These are phyloP conservation scores for Hypomontagnella monticulosa DNA, from an alignment of 495 filamentous ascomycete species.

Conservation along the genomic window DNA sequence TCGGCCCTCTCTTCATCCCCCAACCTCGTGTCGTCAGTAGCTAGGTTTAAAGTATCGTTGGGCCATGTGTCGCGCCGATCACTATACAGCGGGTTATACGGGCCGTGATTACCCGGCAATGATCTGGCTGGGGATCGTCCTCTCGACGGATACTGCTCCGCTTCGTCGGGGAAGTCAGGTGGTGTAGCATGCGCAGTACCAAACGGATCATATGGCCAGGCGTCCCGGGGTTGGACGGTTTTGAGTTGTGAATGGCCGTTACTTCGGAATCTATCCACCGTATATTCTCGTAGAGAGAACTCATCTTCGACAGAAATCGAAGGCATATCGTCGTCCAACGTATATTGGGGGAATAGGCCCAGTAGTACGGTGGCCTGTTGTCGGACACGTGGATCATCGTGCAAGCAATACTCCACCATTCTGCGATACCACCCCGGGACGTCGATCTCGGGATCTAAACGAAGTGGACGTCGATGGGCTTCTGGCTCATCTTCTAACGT, in stretches of 20 bases:
- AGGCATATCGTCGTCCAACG: conserved; percentile 42
- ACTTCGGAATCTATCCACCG: conserved; percentile 38
- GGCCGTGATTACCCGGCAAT: conserved; percentile 50
- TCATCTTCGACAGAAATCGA: conserved; percentile 49
- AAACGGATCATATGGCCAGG: conserved; percentile 45
- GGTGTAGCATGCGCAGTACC: conserved; percentile 40
- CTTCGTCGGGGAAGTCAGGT: conserved; percentile 44
- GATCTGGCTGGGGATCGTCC: conserved; percentile 60
- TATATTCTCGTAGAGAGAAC: conserved; percentile 45
- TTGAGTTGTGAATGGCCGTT: conserved; percentile 43
- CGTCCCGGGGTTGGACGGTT: conserved; percentile 45
- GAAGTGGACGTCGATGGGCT: conserved; percentile 75
- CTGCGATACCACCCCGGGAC: conserved; percentile 56
- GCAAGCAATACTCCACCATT: conserved; percentile 57
- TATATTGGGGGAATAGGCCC: conserved; percentile 50
- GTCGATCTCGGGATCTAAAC: conserved; percentile 49
- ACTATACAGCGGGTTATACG: conserved; percentile 36
- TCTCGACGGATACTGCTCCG: conserved; percentile 51
- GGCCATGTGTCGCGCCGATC: conserved; percentile 35
- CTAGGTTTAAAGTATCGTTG: conserved; percentile 36
- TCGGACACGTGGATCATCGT: conserved; percentile 54
- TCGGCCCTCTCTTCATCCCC: conserved; percentile 30
- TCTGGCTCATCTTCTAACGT: conserved; percentile 92
- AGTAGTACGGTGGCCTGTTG: conserved; percentile 54
- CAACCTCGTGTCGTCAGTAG: conserved; percentile 20